Base-by-base conservation (phyloP, 192 early-diverging fungal species). In the Coemansia sp. region DNA sequence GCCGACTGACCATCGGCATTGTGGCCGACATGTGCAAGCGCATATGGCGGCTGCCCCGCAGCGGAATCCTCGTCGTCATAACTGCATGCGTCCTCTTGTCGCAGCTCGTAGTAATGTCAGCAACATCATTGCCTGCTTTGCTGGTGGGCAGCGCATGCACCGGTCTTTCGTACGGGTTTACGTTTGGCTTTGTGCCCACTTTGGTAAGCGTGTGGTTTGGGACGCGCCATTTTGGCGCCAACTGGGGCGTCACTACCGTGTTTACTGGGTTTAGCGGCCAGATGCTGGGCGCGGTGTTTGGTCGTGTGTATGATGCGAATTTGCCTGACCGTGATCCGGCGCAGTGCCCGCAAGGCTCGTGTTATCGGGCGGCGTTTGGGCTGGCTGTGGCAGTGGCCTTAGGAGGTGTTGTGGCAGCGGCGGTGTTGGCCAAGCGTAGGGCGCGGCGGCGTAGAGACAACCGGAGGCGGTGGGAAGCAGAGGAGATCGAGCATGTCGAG, bases 181-280 rank as follows among this genome's bases (percentile, higher is more conserved):
- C 75, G 5, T 83, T 83, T 69, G 78, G 76, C 0, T 68, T 81
- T 48, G 68, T 79, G 46, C 82, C 78, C 1, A 72, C 74, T 10
- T 53, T 83, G 22, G 77, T 78, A 17, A 83, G 82, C 46, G 72
- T 78, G 61, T 84, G 74, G 74, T 84, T 80, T 31, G 82, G 82
- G 14, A 84, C 73, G 2, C 58, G 54, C 7, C 71, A 84, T 20
- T 78, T 84, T 58, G 75, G 74, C 12, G 77, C 72, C 36, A 82
- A 81, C 52, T 86, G 85, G 85, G 85, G 86, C 3, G 66, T 83
- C 65, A 70, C 84, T 26, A 75, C 69, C 6, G 57, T 79, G 50
- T 72, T 78, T 51, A 74, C 80, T 26, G 86, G 87, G 4, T 61
- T 90, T 36, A 85, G 88, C 51, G 87, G 85, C 15, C 87, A 88